phyloP scores from a whole-genome alignment of 2,329 filamentous ascomycete genomes.

The Blumeria hordei region DNA sequence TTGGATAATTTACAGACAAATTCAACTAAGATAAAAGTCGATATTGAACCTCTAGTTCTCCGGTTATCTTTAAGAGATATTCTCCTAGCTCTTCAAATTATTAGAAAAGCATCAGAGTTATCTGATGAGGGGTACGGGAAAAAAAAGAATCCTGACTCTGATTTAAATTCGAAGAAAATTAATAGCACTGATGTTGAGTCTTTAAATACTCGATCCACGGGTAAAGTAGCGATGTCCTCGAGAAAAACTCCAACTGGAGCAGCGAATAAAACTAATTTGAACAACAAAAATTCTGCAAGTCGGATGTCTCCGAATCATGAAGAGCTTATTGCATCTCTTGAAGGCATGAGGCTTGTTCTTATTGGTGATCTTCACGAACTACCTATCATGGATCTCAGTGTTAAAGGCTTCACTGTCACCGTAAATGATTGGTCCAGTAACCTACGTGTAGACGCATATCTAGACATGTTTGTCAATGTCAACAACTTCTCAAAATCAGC shows the following conservation, averaged over 20 bases:
- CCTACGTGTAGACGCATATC: constrained; percentile 66
- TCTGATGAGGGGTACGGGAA: constrained; percentile 24
- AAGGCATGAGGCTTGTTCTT: constrained; percentile 74
- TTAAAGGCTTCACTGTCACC: constrained; percentile 68
- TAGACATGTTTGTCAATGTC: constrained; percentile 86
- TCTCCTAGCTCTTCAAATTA: constrained; percentile 73
- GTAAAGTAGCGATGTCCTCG: not conserved
- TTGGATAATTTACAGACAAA: constrained; percentile 46
- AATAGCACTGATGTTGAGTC: not conserved
- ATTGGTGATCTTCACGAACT: constrained; percentile 93
- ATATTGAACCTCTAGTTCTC: constrained; percentile 76
- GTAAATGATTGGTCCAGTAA: constrained; percentile 80
- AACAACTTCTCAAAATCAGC: constrained; percentile 99
- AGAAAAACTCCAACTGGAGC: not conserved
- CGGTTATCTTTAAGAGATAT: constrained; percentile 86
- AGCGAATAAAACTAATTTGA: not conserved
- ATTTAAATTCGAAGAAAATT: not conserved
- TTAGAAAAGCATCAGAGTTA: constrained; percentile 73
- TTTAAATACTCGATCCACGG: not conserved
- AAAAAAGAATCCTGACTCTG: not conserved
- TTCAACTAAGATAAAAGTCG: constrained; percentile 57
- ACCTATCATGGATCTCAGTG: constrained; percentile 77
- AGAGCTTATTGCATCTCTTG: constrained; percentile 63
- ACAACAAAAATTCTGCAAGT: not conserved
- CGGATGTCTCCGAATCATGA: constrained; percentile 25